These are phyloP conservation scores for Pinus taeda DNA, from an alignment of 75 land plant genomes.

Conservation along the genomic window DNA sequence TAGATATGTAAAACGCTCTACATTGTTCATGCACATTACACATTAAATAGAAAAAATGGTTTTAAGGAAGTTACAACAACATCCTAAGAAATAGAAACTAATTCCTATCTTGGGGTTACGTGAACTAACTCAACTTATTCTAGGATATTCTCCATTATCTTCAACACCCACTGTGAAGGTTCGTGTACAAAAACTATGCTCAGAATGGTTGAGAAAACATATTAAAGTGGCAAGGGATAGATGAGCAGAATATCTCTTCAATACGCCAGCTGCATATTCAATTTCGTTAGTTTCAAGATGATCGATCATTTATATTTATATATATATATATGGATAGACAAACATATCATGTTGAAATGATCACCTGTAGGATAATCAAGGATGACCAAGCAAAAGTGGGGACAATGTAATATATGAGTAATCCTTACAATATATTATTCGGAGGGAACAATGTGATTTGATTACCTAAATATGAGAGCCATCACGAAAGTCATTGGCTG, in stretches of 20 bases:
- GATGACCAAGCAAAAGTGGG: constrained; percentile 27
- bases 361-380: constrained; percentile 34
- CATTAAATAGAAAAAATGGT: too few relatives aligned
- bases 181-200: constrained; percentile 22
- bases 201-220: constrained; percentile 25
- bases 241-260: constrained; percentile 27
- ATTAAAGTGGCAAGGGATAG: constrained; percentile 40
- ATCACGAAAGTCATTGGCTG: constrained; percentile 46
- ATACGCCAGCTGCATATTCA: constrained; percentile 17
- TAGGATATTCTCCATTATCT: too few relatives aligned
- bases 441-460: too few relatives aligned
- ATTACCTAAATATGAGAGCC: constrained; percentile 41
- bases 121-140: too few relatives aligned
- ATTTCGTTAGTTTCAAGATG: neutral
- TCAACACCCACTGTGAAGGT: too few relatives aligned
- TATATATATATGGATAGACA: neutral
- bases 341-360: neutral
- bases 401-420: neutral
- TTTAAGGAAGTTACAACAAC: too few relatives aligned
- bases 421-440: too few relatives aligned
- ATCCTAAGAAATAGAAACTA: too few relatives aligned
- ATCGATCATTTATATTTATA: neutral
- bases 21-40: too few relatives aligned
- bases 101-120: too few relatives aligned
- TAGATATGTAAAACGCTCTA: too few relatives aligned